A percentile compares a stretch with the other conserved stretches of the same genome.
These are phyloP conservation scores for Colletotrichum agaves DNA, from an alignment of 2,329 filamentous ascomycete species.

Conservation along the genomic window DNA sequence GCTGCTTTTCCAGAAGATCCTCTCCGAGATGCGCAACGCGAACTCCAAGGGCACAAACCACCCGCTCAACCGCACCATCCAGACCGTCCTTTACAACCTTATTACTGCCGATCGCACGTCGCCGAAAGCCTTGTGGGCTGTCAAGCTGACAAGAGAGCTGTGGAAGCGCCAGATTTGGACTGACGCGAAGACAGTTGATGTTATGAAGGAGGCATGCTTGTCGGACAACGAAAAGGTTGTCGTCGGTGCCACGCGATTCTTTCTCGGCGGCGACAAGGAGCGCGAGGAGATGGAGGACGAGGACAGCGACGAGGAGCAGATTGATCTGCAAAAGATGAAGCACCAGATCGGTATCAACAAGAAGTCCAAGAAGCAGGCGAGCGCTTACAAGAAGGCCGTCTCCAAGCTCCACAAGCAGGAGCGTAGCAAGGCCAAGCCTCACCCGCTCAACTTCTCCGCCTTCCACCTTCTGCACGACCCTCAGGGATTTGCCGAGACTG, in stretches of 20 bases:
- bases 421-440: slow-evolving; percentile 87
- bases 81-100: slow-evolving; percentile 92
- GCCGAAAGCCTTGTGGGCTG: slow-evolving; percentile 91
- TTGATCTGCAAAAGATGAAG: slow-evolving; percentile 82
- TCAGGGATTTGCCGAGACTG: slow-evolving; percentile 88
- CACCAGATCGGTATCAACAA: slow-evolving; percentile 95
- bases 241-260: slow-evolving; percentile 88
- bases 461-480: slow-evolving; percentile 94
- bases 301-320: slow-evolving; percentile 81
- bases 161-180: slow-evolving; percentile 98
- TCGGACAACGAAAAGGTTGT: slow-evolving; percentile 95
- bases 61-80: slow-evolving; percentile 90
- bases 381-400: slow-evolving; percentile 81
- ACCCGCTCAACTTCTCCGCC: slow-evolving; percentile 94
- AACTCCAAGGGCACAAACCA: slow-evolving; percentile 93
- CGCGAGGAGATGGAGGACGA: slow-evolving; percentile 93
- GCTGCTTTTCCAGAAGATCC: slow-evolving; percentile 87
- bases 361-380: slow-evolving; percentile 89
- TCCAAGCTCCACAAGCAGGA: slow-evolving; percentile 85
- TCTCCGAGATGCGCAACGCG: slow-evolving; percentile 87
- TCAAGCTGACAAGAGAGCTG: slow-evolving; percentile 93
- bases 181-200: slow-evolving; percentile 92
- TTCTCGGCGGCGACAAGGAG: slow-evolving; percentile 95
- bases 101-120: slow-evolving; percentile 87
- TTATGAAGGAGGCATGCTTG: slow-evolving; percentile 94